Conservation (phyloP, 1,284 basidiomycete genomes). For the Thelephora terrestris region DNA sequence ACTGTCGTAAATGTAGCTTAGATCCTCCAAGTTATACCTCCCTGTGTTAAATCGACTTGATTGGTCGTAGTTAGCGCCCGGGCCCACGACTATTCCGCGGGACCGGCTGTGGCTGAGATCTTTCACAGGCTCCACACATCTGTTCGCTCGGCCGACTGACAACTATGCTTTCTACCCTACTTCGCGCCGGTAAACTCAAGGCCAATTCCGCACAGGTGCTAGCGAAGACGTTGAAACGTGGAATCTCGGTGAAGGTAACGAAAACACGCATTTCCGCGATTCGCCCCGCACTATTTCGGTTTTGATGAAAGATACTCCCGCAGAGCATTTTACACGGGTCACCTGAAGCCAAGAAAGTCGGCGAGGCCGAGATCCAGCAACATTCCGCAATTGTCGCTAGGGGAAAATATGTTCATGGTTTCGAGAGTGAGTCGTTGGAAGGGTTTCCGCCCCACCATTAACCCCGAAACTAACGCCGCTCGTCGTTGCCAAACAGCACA, state of each 20-base stretch:
- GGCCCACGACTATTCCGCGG: neutral
- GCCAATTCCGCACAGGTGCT: neutral
- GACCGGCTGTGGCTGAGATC: too few relatives aligned
- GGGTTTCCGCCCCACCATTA: constrained; percentile 4
- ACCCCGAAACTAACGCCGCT: neutral
- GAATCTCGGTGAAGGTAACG: neutral
- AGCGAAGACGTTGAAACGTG: neutral
- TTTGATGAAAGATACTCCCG: constrained; percentile 21
- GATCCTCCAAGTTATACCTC: neutral
- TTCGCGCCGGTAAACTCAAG: neutral
- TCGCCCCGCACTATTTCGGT: too few relatives aligned
- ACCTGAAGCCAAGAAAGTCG: constrained; percentile 73
- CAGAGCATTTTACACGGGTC: constrained; percentile 57
- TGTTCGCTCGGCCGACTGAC: neutral
- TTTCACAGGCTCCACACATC: too few relatives aligned
- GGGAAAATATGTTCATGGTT: constrained; percentile 82
- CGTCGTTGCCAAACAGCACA: constrained; percentile 44
- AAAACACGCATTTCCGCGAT: too few relatives aligned
- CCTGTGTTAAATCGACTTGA: neutral
- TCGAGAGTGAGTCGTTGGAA: constrained; percentile 55
- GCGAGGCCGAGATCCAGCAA: constrained; percentile 65
- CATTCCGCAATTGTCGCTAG: constrained; percentile 80
- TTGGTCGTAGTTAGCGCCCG: neutral
- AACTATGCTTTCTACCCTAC: neutral
- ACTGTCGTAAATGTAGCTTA: neutral